Evolutionary conservation across 108 stramenopile genomes (phyloP).

Genomic region (Cyclotella atomus): DNA sequence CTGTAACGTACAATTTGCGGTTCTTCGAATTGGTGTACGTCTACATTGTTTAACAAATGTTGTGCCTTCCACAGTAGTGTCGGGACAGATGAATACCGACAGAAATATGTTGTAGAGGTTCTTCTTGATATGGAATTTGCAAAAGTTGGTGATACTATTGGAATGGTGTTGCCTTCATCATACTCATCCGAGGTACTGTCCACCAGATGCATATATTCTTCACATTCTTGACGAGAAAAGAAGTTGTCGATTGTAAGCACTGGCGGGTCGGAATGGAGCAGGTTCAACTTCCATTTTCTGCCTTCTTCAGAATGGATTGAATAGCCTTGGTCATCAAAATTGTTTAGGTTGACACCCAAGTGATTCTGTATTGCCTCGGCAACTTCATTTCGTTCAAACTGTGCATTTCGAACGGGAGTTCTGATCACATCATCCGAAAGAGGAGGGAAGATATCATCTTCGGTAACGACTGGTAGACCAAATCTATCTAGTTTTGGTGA

Average conservation of each 20-base stretch:
- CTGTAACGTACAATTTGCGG: conserved; percentile 81
- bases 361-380: conserved; percentile 49
- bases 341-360: conserved; percentile 49
- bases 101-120: conserved; percentile 87
- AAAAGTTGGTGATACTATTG: conserved; percentile 71
- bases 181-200: conserved; percentile 4
- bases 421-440: conserved; percentile 53
- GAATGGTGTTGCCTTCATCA: conserved; percentile 19
- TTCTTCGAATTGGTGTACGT: conserved; percentile 70
- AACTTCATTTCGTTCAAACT: conserved; percentile 48
- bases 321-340: conserved; percentile 66
- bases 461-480: conserved; percentile 73
- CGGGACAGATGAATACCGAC: conserved; percentile 57
- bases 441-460: conserved; percentile 81
- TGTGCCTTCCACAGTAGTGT: conserved; percentile 66
- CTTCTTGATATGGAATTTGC: conserved; percentile 59
- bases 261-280: conserved; percentile 77
- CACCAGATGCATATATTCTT: conserved; percentile 34
- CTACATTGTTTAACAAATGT: conserved; percentile 54
- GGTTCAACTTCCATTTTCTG: conserved; percentile 45
- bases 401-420: conserved; percentile 28
- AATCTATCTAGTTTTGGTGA: conserved; percentile 72
- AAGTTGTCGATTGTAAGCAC: conserved; percentile 77
- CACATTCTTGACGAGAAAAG: conserved; percentile 64
- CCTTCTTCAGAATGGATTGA: conserved; percentile 16